Conservation (phyloP, 31 red algal species). For the Odonthalia washingtoniensis region DNA sequence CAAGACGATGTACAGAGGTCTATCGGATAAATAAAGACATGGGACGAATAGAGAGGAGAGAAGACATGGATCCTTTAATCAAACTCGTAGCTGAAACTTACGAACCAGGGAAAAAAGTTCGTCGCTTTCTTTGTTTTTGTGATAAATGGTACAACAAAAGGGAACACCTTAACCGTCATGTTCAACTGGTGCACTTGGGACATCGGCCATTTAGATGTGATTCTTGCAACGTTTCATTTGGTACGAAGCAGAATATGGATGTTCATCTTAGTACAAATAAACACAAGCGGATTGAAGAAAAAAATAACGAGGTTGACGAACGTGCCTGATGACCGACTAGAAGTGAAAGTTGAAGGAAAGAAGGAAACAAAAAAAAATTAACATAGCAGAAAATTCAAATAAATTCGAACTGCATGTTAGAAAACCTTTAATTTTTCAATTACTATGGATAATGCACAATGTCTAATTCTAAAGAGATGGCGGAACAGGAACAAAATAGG, state of each 20-base stretch:
- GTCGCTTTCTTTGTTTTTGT: conserved; percentile 19
- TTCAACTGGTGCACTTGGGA: conserved; percentile 44
- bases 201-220: conserved; percentile 50
- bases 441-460: no score
- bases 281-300: background rate
- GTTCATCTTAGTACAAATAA: conserved; percentile 59
- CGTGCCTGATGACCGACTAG: no score
- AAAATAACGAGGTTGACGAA: no score
- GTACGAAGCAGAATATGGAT: conserved; percentile 67
- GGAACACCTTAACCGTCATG: conserved; percentile 59
- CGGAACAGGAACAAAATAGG: no score
- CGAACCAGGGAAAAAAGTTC: background rate
- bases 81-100: background rate
- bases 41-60: background rate
- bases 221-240: conserved; percentile 52
- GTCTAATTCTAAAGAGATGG: no score
- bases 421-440: no score
- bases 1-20: background rate
- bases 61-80: background rate
- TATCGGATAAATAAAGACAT: background rate
- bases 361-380: no score
- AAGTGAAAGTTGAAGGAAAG: no score
- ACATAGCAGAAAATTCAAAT: no score
- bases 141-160: conserved; percentile 59
- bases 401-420: no score